These are phyloP conservation scores for Aspergillus sparsus DNA, from an alignment of 495 filamentous ascomycete genomes.

Conservation along the genomic window DNA sequence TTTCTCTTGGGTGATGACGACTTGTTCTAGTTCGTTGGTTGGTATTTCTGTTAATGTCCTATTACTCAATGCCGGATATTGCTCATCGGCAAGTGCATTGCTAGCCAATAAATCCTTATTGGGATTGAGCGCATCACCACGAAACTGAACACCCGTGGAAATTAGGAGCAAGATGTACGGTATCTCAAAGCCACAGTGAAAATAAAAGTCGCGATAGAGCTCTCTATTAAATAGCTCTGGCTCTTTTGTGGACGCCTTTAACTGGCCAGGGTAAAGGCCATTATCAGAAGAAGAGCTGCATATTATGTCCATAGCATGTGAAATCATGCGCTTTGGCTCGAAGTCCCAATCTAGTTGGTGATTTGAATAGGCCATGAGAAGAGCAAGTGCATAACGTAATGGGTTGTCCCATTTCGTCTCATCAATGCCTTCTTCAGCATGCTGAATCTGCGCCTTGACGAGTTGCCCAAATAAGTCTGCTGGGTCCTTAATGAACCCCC, in stretches of 20 bases:
- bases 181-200: slow-evolving; percentile 14
- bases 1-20: slow-evolving; percentile 2
- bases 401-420: slow-evolving; percentile 12
- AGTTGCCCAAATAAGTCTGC: slow-evolving; percentile 4
- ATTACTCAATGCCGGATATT: not conserved
- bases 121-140: not conserved
- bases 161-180: slow-evolving; percentile 11
- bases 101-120: not conserved
- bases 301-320: slow-evolving; percentile 2
- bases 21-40: not conserved
- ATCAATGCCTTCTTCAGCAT: slow-evolving; percentile 12
- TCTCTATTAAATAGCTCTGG: slow-evolving; percentile 9
- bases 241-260: slow-evolving; percentile 8
- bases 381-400: slow-evolving; percentile 4
- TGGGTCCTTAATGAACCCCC: slow-evolving; percentile 8
- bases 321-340: slow-evolving; percentile 6
- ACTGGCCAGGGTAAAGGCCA: slow-evolving; percentile 9
- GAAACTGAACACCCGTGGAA: not conserved
- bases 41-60: slow-evolving; percentile 4
- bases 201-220: slow-evolving; percentile 15
- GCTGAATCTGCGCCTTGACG: slow-evolving; percentile 8
- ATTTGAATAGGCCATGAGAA: slow-evolving; percentile 12
- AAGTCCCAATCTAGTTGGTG: slow-evolving; percentile 9
- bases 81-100: not conserved
- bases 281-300: slow-evolving; percentile 10